Percentiles rank a stretch among this genome's conserved stretches.
phyloP scores from a whole-genome alignment of 805 yeast genomes.

The Candida anglica region DNA sequence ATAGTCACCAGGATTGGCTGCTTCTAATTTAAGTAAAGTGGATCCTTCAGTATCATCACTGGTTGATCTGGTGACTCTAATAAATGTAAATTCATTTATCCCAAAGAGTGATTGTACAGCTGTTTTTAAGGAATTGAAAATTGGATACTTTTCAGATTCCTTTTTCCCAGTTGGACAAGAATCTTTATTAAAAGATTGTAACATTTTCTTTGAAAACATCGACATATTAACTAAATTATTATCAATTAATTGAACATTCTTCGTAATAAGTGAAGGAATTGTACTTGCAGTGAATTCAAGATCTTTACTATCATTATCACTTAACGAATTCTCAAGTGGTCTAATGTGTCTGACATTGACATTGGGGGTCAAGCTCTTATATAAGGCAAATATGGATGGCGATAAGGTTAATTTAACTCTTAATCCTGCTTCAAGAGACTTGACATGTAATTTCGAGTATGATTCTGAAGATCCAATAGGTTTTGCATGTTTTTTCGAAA shows the following conservation, averaged over 20 bases:
- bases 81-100: conserved; percentile 37
- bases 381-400: conserved; percentile 40
- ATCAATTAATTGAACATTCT: conserved; percentile 33
- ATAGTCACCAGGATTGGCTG: conserved; percentile 51
- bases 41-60: conserved; percentile 50
- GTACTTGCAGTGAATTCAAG: background rate
- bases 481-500: conserved; percentile 11
- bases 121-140: conserved; percentile 41
- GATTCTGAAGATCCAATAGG: conserved; percentile 10
- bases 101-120: conserved; percentile 44
- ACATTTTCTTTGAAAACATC: conserved; percentile 31
- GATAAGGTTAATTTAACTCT: conserved; percentile 45
- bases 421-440: conserved; percentile 49
- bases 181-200: conserved; percentile 23
- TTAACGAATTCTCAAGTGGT: background rate
- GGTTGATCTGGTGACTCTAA: conserved; percentile 53
- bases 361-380: conserved; percentile 38
- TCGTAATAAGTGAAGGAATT: conserved; percentile 10
- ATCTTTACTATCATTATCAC: background rate
- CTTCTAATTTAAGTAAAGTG: conserved; percentile 49
- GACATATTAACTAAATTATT: conserved; percentile 34
- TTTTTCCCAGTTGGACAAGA: conserved; percentile 2
- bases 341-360: conserved; percentile 10
- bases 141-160: conserved; percentile 19
- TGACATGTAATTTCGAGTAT: conserved; percentile 27